Evolutionary conservation across 345 rosid species (phyloP).

Genomic region (Leavenworthia alabamica): DNA sequence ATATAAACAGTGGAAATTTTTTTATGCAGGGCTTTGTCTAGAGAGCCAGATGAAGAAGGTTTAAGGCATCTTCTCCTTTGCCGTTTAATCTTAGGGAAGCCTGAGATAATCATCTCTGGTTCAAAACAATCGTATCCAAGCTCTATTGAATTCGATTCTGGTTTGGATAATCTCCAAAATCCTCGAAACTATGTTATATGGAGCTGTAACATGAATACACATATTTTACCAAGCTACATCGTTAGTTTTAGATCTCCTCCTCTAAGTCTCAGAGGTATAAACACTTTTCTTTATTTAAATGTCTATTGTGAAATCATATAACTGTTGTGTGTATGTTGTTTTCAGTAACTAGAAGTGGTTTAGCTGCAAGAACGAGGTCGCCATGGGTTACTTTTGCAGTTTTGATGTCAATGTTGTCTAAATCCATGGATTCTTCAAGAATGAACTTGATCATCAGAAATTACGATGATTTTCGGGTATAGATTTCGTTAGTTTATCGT

Average conservation of each 20-base stretch:
- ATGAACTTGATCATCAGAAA: conserved; percentile 38
- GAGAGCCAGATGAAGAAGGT: conserved; percentile 43
- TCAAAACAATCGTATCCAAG: conserved; percentile 52
- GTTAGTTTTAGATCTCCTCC: conserved; percentile 60
- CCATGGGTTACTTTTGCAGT: conserved; percentile 70
- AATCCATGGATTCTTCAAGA: conserved; percentile 37
- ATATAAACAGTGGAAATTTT: conserved; percentile 6
- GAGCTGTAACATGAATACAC: conserved; percentile 56
- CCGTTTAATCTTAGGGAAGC: conserved; percentile 60
- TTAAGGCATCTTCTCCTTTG: conserved; percentile 64
- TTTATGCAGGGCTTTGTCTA: conserved; percentile 14
- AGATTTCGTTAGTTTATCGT: background rate
- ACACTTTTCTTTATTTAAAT: background rate
- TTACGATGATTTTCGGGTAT: conserved; percentile 43
- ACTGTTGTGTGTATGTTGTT: background rate
- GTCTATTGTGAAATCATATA: background rate
- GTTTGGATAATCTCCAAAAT: conserved; percentile 41
- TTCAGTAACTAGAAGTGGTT: conserved; percentile 16
- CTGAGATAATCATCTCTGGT: conserved; percentile 45
- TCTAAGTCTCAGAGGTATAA: conserved; percentile 22
- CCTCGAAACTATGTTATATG: conserved; percentile 60
- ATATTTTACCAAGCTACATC: conserved; percentile 52
- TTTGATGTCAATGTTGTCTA: conserved; percentile 48
- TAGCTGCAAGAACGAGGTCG: conserved; percentile 37
- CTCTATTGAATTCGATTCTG: conserved; percentile 55